Evolutionary conservation across 495 filamentous ascomycete species (phyloP).

Genomic region (Neurospora sp.): DNA sequence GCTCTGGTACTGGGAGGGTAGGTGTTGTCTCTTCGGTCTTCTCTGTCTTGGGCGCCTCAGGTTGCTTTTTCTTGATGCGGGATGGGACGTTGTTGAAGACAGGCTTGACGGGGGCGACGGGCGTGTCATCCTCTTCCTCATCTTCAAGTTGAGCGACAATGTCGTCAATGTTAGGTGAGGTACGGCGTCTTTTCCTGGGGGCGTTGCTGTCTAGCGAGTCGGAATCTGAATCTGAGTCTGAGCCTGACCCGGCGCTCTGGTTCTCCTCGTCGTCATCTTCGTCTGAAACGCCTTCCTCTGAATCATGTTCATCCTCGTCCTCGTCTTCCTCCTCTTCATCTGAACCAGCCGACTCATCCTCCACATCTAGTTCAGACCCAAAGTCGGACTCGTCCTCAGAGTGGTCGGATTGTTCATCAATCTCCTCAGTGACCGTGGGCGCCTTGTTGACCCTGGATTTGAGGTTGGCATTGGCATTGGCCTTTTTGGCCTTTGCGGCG

Average conservation of each 20-base stretch:
- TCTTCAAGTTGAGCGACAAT: not conserved
- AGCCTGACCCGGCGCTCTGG: not conserved
- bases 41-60: slow-evolving; percentile 7
- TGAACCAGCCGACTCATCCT: not conserved
- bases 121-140: slow-evolving; percentile 3
- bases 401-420: not conserved
- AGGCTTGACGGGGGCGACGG: slow-evolving; percentile 11
- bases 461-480: not conserved
- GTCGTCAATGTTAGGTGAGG: slow-evolving; percentile 18
- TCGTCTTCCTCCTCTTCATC: not conserved
- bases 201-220: slow-evolving; percentile 37
- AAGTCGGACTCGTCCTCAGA: not conserved
- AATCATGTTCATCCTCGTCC: not conserved
- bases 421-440: not conserved
- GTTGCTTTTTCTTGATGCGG: slow-evolving; percentile 32
- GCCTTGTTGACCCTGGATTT: not conserved
- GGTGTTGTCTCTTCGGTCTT: not conserved
- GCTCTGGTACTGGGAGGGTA: not conserved
- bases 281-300: not conserved
- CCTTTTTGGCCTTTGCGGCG: slow-evolving; percentile 6
- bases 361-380: not conserved
- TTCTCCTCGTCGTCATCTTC: slow-evolving; percentile 1
- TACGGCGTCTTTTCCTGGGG: slow-evolving; percentile 40
- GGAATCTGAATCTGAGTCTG: slow-evolving; percentile 14
- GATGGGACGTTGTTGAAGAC: slow-evolving; percentile 34